Base-by-base conservation (phyloP, 805 yeast species). In the Brettanomyces sp. region DNA sequence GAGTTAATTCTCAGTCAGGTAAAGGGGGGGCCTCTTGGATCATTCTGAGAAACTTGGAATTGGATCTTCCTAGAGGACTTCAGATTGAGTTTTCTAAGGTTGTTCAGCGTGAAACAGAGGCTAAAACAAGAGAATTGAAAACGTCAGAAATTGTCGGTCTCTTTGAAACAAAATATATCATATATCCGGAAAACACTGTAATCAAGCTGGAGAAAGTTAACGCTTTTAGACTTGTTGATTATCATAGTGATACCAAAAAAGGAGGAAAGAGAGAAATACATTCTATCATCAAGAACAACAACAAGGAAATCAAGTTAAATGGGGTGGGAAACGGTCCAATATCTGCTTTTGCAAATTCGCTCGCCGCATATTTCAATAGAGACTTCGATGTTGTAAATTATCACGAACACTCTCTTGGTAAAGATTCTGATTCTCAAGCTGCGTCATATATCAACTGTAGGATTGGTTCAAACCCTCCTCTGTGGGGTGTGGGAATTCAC, bases 21-120 rank as follows among this genome's bases (percentile, higher is more conserved):
- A 85, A 85, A 66, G 95, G 95, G 57, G 95, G 95, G 53, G 84
- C 91, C 9, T 86, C 95, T 5, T 85, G 95, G 93, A 82, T 86
- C 53, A 82, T 85, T 58, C 70, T 85, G 59, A 74, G 86, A 52
- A 75, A 77, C 53, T 72, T 86, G 63, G 91, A 82, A 56, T 74
- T 85, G 48, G 95, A 85, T 60, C 73, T 86, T 54, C 95, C 95
- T 38, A 77, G 91, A 62, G 84, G 83, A 36, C 69, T 85, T 58
- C 95, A 85, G 67, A 78, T 85, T 38, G 83, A 81, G 37, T 85
- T 82, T 61, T 82, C 90, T 30, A 76, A 72, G 52, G 73, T 73
- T 39, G 93, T 85, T 11, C 95, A 86, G 64, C 57, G 60, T 30
- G 75, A 70, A 53, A 88, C 93, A 40, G 95, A 86, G 60, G 53